Evolutionary conservation across 2,329 filamentous ascomycete species (phyloP).

Genomic region (Talaromyces sp.): DNA sequence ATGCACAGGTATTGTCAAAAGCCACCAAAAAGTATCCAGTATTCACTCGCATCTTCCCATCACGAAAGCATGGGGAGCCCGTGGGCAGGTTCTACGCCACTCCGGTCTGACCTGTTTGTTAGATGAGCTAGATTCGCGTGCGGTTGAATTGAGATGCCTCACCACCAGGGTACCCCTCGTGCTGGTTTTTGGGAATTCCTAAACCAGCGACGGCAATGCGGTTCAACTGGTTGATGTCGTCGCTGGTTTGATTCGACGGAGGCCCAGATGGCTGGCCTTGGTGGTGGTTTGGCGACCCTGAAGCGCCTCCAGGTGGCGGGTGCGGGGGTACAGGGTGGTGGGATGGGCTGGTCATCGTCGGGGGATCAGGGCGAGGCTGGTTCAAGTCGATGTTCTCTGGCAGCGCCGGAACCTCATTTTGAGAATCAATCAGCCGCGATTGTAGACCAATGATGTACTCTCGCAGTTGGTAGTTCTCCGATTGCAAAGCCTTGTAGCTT

Average conservation of each 20-base stretch:
- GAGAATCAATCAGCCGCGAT: slow-evolving; percentile 73
- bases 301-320: slow-evolving; percentile 12
- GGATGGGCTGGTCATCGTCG: slow-evolving; percentile 5
- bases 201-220: slow-evolving; percentile 40
- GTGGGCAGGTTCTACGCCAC: background rate
- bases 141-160: background rate
- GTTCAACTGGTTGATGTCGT: slow-evolving; percentile 39
- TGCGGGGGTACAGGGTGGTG: slow-evolving; percentile 19
- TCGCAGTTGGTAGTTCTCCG: slow-evolving; percentile 83
- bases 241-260: slow-evolving; percentile 18
- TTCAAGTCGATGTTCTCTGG: slow-evolving; percentile 72
- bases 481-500: slow-evolving; percentile 72
- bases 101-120: background rate
- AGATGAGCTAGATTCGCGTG: background rate
- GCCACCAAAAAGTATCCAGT: background rate
- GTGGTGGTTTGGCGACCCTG: slow-evolving; percentile 9
- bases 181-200: slow-evolving; percentile 36
- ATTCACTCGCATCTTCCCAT: background rate
- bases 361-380: slow-evolving; percentile 43
- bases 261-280: slow-evolving; percentile 12
- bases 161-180: background rate
- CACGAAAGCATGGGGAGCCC: background rate
- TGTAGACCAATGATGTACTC: slow-evolving; percentile 93
- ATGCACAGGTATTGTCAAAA: background rate
- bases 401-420: slow-evolving; percentile 77